These are phyloP conservation scores for Calendula officinalis DNA, from an alignment of 129 eudicot species.

Conservation along the genomic window DNA sequence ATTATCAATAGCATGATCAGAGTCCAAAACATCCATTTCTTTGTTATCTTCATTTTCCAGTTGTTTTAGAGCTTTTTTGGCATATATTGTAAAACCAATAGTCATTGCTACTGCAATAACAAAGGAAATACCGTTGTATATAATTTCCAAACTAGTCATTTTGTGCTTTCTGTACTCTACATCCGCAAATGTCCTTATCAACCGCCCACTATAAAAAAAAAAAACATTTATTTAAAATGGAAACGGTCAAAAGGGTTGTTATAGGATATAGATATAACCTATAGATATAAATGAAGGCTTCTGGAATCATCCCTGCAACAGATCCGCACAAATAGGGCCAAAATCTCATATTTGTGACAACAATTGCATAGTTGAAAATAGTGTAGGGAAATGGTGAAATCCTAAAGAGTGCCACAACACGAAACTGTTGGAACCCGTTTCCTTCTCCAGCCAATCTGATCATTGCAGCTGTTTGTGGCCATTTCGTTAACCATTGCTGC, in stretches of 20 bases:
- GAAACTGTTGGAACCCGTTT: constrained; percentile 76
- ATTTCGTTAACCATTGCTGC: constrained; percentile 89
- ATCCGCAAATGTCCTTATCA: constrained; percentile 74
- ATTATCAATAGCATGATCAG: constrained; percentile 6
- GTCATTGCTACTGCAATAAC: constrained; percentile 58
- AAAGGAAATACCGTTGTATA: constrained; percentile 76
- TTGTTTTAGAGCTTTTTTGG: constrained; percentile 64
- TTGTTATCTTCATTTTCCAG: constrained; percentile 49
- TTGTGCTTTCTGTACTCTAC: constrained; percentile 69
- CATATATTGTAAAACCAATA: constrained; percentile 72
- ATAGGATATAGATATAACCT: constrained; percentile 34
- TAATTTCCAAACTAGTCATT: constrained; percentile 60
- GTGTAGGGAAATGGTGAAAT: constrained; percentile 95
- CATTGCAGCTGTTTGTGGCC: constrained; percentile 94
- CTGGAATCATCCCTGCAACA: constrained; percentile 88
- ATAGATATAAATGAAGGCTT: constrained; percentile 86
- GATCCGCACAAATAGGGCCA: constrained; percentile 95
- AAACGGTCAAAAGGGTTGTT: neutral
- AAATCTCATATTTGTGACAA: constrained; percentile 79
- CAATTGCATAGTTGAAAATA: constrained; percentile 84
- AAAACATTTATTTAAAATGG: neutral
- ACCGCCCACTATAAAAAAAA: constrained; percentile 58
- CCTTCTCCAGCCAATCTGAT: constrained; percentile 88
- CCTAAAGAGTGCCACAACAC: constrained; percentile 76
- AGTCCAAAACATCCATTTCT: constrained; percentile 20